Percentiles rank a stretch among this genome's conserved stretches.
Evolutionary conservation across 23 red algal species (phyloP).

Genomic region (Gracilaria caudata): DNA sequence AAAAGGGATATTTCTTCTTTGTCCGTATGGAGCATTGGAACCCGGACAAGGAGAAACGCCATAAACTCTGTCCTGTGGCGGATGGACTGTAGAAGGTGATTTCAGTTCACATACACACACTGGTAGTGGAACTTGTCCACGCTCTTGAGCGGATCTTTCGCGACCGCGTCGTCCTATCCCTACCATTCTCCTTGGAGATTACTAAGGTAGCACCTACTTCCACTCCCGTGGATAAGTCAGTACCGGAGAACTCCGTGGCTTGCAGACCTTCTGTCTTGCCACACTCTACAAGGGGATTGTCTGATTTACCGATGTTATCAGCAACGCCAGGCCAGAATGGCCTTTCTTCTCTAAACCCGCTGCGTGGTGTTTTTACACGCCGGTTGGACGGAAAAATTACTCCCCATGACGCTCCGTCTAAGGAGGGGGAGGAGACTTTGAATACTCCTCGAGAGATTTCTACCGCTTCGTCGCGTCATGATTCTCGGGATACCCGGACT

Average conservation of each 20-base stretch:
- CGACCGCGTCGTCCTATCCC: slow-evolving; percentile 6
- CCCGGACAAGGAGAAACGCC: not conserved
- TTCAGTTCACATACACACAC: not conserved
- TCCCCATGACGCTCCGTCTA: not conserved
- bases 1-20: too few relatives aligned
- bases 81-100: slow-evolving; percentile 17
- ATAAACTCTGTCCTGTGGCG: slow-evolving; percentile 1
- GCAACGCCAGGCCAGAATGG: not conserved
- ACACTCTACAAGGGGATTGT: not conserved
- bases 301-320: not conserved
- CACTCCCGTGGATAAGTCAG: too few relatives aligned
- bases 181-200: not conserved
- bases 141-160: slow-evolving; percentile 9
- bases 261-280: not conserved
- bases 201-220: too few relatives aligned
- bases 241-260: too few relatives aligned
- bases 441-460: not conserved
- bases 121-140: not conserved
- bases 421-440: not conserved
- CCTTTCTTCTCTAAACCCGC: too few relatives aligned
- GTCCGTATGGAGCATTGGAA: not conserved
- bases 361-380: too few relatives aligned
- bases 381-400: not conserved
- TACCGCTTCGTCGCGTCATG: too few relatives aligned
- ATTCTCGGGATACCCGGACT: too few relatives aligned